Evolutionary conservation across 2,329 filamentous ascomycete genomes (phyloP).

Genomic region (Pseudogymnoascus sp.): DNA sequence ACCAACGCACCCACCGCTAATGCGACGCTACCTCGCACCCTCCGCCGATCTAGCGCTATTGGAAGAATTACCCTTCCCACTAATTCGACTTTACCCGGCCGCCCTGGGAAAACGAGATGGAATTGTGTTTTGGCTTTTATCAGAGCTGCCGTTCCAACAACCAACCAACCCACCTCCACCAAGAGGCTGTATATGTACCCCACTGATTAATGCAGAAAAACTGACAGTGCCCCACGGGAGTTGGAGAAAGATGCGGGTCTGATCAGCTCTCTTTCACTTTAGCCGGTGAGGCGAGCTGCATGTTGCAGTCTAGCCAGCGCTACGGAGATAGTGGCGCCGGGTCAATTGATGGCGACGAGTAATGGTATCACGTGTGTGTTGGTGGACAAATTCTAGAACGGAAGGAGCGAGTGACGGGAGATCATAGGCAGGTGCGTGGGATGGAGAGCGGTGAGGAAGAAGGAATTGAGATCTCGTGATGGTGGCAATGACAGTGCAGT

Average conservation of each 20-base stretch:
- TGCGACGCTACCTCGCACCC: conserved; percentile 2
- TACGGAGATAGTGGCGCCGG: background rate
- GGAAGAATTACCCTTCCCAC: background rate
- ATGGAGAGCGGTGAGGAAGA: background rate
- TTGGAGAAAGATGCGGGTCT: conserved; percentile 3
- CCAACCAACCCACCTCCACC: background rate
- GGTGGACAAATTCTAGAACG: background rate
- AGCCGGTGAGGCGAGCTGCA: background rate
- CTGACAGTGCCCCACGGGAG: conserved; percentile 3
- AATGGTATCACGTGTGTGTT: background rate
- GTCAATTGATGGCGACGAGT: conserved; percentile 2
- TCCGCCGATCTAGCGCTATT: conserved; percentile 6
- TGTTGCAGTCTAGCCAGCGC: background rate
- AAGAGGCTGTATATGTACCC: conserved; percentile 1
- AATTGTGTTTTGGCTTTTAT: background rate
- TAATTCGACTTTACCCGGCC: background rate
- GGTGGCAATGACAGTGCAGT: background rate
- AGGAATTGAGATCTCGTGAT: background rate
- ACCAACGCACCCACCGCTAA: background rate
- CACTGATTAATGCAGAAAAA: background rate
- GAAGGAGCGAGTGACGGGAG: background rate
- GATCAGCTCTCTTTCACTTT: background rate
- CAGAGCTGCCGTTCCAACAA: background rate
- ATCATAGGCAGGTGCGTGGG: background rate
- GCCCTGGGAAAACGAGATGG: background rate